Evolutionary conservation across 805 yeast genomes (phyloP), one percentile per base, ranked within the genome.

Genomic region (Myxozyma melibiosi): DNA sequence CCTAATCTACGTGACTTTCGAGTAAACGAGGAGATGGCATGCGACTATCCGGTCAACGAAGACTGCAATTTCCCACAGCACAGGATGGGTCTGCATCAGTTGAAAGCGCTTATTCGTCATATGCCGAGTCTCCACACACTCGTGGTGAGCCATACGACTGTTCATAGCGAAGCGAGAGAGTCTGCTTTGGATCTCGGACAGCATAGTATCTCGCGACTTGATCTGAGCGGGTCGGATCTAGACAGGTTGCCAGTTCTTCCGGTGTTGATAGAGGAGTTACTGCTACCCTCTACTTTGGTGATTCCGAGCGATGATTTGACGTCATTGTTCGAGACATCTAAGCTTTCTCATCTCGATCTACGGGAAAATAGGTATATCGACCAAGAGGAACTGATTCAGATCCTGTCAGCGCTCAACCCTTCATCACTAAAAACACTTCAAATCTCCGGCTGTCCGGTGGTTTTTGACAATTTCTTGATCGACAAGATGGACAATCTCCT

Each of bases 1-100:
- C 56, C 56, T 3, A 52, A 52, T 25, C n/a, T 52, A 24, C n/a
- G 8, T 6, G 56, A 52, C 25, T 28, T 52, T n/a, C 44, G 56
- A 5, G 37, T 52, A 4, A 52, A 52, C 22, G 55, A 44, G 25
- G 18, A 30, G 34, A 40, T 39, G 30, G 38, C 44, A 11, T 35
- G 52, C 24, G 44, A 39, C 13, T 47, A 34, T 22, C 27, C 25
- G 18, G 50, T 22, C 13, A 11, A 31, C 13, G 35, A 20, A 9
- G 18, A 25, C 18, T 25, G 11, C 33, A 14, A 16, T 13, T 25
- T 20, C 16, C 25, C 37, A 31, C 38, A 30, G 13, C 45, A 48
- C n/a, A 18, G 22, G 20, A 44, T 44, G 48, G 33, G 13, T 16
- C 37, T 14, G 18, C 27, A 30, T 7, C 53, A 48, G 28, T 22